These are phyloP conservation scores for Beauveria rudraprayagi DNA, from an alignment of 2,329 filamentous ascomycete species.

Conservation along the genomic window DNA sequence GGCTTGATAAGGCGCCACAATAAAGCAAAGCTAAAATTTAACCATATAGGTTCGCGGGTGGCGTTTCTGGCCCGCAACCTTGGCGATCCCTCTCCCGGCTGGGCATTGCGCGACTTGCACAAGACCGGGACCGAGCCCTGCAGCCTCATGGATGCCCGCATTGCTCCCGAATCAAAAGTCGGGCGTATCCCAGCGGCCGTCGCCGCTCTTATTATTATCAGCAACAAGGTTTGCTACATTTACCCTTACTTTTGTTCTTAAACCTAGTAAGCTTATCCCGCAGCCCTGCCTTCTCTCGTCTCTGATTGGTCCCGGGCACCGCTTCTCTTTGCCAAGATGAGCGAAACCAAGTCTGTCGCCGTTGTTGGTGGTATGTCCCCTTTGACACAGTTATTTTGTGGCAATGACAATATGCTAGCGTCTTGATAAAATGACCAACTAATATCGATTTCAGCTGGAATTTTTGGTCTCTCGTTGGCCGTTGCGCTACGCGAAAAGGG, in stretches of 20 bases:
- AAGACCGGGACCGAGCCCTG: not conserved
- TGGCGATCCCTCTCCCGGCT: slow-evolving; percentile 1
- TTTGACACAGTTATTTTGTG: not conserved
- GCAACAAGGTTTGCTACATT: not conserved
- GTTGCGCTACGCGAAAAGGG: slow-evolving; percentile 17
- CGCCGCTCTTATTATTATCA: not conserved
- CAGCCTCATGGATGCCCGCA: not conserved
- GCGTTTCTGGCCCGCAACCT: not conserved
- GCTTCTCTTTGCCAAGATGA: not conserved
- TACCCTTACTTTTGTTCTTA: not conserved
- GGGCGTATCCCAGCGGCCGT: not conserved
- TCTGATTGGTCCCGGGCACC: not conserved
- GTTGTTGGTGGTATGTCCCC: slow-evolving; percentile 12
- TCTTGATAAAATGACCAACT: not conserved
- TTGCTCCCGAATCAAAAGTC: slow-evolving; percentile 4
- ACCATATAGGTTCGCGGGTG: slow-evolving; percentile 6
- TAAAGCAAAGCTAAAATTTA: not conserved
- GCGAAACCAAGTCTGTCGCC: slow-evolving; percentile 11
- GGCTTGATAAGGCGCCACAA: not conserved
- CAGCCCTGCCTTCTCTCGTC: not conserved
- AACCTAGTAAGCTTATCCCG: not conserved
- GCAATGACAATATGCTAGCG: not conserved
- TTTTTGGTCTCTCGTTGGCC: slow-evolving; percentile 20
- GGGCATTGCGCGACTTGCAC: not conserved
- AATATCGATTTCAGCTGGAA: slow-evolving; percentile 15